Evolutionary conservation across 331 rosid species (phyloP), one percentile per base, ranked within the genome.

Genomic region (Telfairia occidentalis): DNA sequence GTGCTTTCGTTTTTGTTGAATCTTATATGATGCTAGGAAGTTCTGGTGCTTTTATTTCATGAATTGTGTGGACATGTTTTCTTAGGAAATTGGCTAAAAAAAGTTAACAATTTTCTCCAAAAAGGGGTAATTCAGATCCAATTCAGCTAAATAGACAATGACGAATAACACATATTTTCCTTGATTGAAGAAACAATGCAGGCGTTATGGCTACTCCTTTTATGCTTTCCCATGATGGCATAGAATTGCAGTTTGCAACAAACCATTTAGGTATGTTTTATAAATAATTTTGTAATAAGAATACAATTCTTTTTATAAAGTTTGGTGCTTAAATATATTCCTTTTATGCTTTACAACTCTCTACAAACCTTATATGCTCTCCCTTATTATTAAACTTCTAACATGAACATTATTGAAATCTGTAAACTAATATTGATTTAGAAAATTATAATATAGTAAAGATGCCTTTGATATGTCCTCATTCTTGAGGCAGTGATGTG

Each of bases 181-280:
- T 77, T 81, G 78, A 79, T 80, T 78, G 74, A 85, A 94, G 96
- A 66, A 94, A 94, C 81, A 94, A 94, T 86, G 96, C 97, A 77
- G 98, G 98, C 34, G 38, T 91, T 58, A 94, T 94, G 98, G 97
- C 90, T 69, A 82, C 95, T 77, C 98, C 97, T 7, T 94, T 91
- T 87, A 80, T 50, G 81, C 95, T 88, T 77, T 88, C 96, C 29
- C 78, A 83, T 81, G 98, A 94, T 77, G 84, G 87, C 76, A 84
- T 94, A 46, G 98, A 89, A 82, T 45, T 88, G 84, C 97, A 93
- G 86, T 93, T 91, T 84, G 97, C 98, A 49, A 91, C 96, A 75
- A 93, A 93, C 83, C 97, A 93, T 84, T 63, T 93, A 76, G 94
- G 98, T 90, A 85, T 35, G 74, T 19, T 18, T 64, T 43, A 75